Percentiles rank a stretch among this genome's conserved stretches.
Conservation (phyloP, 129 eudicot species). For the Silybum marianum region DNA sequence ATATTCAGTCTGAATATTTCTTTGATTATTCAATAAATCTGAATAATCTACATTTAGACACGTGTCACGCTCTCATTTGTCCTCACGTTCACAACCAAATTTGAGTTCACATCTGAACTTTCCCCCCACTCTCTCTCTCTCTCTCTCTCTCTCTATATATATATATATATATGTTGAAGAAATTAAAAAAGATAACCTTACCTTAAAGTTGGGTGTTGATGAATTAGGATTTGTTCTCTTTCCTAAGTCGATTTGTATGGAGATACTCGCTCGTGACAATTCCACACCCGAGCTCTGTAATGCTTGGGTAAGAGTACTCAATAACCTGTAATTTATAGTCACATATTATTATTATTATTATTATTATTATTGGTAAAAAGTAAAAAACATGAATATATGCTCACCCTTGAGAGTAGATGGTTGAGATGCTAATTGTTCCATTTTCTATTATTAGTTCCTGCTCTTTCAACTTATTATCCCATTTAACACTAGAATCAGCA, state of each 20-base stretch:
- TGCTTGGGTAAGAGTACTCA: slow-evolving; percentile 39
- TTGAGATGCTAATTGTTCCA: slow-evolving; percentile 84
- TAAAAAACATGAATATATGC: background rate
- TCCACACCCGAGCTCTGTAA: slow-evolving; percentile 43
- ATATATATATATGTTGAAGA: background rate
- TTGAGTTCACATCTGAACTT: too few species aligned
- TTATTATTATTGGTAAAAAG: background rate
- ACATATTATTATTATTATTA: background rate
- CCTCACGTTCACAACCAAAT: too few species aligned
- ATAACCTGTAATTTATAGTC: slow-evolving; percentile 27
- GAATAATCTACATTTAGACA: too few species aligned
- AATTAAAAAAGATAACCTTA: slow-evolving; percentile 17
- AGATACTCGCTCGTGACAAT: slow-evolving; percentile 40
- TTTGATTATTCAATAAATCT: too few species aligned
- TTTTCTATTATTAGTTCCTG: slow-evolving; percentile 76
- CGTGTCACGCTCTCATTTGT: too few species aligned
- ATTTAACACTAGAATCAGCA: slow-evolving; percentile 39
- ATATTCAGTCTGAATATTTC: too few species aligned
- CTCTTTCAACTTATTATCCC: slow-evolving; percentile 48
- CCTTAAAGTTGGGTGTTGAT: slow-evolving; percentile 53
- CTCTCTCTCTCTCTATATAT: too few species aligned
- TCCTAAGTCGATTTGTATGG: slow-evolving; percentile 41
- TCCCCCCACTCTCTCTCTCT: too few species aligned
- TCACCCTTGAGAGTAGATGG: slow-evolving; percentile 85
- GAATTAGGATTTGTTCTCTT: slow-evolving; percentile 39